These are phyloP conservation scores for Clathrus columnatus DNA, from an alignment of 768 basidiomycete genomes.

Conservation along the genomic window DNA sequence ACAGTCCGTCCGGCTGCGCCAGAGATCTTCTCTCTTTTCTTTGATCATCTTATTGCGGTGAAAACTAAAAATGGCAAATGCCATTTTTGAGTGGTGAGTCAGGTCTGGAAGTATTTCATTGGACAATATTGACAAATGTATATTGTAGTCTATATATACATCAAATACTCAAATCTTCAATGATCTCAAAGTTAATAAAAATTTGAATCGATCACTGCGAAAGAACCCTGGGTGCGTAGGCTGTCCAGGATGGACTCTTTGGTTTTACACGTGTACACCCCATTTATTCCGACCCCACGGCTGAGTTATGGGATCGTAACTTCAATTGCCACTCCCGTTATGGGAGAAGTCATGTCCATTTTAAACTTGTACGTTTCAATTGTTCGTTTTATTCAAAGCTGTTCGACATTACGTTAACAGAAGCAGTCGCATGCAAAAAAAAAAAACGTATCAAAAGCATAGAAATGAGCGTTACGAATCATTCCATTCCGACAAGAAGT, in stretches of 20 bases:
- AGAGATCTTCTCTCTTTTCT: background rate
- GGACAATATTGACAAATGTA: too few species aligned
- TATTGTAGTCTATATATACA: background rate
- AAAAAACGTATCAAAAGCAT: too few species aligned
- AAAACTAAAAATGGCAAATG: too few species aligned
- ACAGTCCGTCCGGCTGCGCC: background rate
- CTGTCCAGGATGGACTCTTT: background rate
- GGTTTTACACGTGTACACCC: background rate
- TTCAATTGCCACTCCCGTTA: background rate
- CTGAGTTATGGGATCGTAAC: background rate
- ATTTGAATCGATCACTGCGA: background rate
- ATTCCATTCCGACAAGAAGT: too few species aligned
- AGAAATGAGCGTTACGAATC: too few species aligned
- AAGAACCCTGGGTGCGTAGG: background rate
- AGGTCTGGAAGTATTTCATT: too few species aligned
- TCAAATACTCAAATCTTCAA: background rate
- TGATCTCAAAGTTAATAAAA: background rate
- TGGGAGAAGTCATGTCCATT: too few species aligned
- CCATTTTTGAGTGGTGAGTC: too few species aligned
- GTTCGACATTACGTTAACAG: too few species aligned
- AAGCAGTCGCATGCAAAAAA: too few species aligned
- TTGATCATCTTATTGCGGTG: background rate
- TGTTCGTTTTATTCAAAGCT: too few species aligned
- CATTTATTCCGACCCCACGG: background rate
- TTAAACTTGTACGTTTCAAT: too few species aligned